These are phyloP conservation scores for Gossypium bickii DNA, from an alignment of 345 rosid species.

Conservation along the genomic window DNA sequence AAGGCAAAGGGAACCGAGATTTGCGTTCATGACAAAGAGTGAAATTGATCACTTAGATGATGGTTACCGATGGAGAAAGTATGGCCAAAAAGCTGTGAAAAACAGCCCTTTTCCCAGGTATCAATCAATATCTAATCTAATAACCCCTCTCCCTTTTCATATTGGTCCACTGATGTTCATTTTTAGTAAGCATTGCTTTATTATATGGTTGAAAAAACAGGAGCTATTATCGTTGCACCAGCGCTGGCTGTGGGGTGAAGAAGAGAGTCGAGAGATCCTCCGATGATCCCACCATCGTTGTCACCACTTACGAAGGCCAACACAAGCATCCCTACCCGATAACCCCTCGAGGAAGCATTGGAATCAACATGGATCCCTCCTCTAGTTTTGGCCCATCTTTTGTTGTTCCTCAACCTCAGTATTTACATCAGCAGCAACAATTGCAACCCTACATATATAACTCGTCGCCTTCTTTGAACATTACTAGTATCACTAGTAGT, in stretches of 20 bases:
- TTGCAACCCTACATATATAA: slow-evolving; percentile 29
- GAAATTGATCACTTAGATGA: slow-evolving; percentile 96
- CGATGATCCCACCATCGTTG: slow-evolving; percentile 68
- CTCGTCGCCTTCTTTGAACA: slow-evolving; percentile 32
- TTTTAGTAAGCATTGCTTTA: not conserved
- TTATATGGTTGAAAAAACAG: slow-evolving; percentile 33
- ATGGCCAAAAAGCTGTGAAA: slow-evolving; percentile 98
- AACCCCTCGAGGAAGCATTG: slow-evolving; percentile 62
- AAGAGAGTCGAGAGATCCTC: slow-evolving; percentile 96
- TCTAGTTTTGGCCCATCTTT: slow-evolving; percentile 35
- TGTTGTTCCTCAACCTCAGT: slow-evolving; percentile 41
- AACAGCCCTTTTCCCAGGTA: slow-evolving; percentile 98
- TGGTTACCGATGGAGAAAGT: slow-evolving; percentile 96
- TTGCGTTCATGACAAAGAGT: slow-evolving; percentile 96
- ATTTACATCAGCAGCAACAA: slow-evolving; percentile 17
- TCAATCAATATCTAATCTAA: not conserved
- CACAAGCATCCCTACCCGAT: slow-evolving; percentile 74
- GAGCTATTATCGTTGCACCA: slow-evolving; percentile 99
- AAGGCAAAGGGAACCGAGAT: slow-evolving; percentile 71
- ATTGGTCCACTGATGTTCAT: not conserved
- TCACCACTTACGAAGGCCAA: slow-evolving; percentile 96
- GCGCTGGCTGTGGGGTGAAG: slow-evolving; percentile 88
- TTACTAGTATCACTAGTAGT: slow-evolving; percentile 19
- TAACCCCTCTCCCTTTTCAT: not conserved
- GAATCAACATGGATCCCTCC: slow-evolving; percentile 29